Base-by-base conservation (phyloP, 1,139 yeast species). In the Yamadazyma siamensis region DNA sequence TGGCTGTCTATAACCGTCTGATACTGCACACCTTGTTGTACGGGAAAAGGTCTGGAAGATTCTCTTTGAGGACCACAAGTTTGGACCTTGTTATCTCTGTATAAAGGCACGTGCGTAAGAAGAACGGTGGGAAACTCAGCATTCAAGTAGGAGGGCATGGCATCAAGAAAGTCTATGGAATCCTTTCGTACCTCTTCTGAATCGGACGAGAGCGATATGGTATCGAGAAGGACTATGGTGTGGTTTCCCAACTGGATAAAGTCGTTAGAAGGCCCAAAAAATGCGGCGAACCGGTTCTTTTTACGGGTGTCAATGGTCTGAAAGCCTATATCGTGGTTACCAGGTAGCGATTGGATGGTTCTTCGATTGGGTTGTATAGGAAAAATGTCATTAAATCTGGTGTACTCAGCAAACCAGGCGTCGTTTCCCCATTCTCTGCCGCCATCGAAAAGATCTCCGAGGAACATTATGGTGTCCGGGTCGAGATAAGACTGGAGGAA, bases 271-370 rank as follows among this genome's bases (percentile, higher is more conserved):
- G 68, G 78, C 3, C 98, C 98, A 54, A 87, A 89, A 49, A 69
- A 73, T 2, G 80, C 62, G 14, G 71, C 59, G 56, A 89, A 91
- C 41, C 97, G 64, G 18, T 75, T 60, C 3, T 64, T 56, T 16
- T 71, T 73, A 9, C 73, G 64, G 6, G 75, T 67, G 1, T 80
- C 75, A 12, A 68, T 56, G 35, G 78, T 74, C 21, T 94, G 95
- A 54, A 83, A 89, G 1, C 98, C 98, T 43, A 91, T 86, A 53
- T 91, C 98, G 53, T 91, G 98, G 50, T 91, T 91, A 2, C 98
- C 98, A 0, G 97, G 96, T 9, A 91, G 57, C 2, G 80, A 74
- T 46, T 72, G 65, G 25, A 76, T 61, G 3, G 77, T 75, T 18
- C 65, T 54, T 31, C 75, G 66, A 34, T 76, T 58, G 45, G 61